phyloP scores from a whole-genome alignment of 768 basidiomycete species.

The Russula lepida region DNA sequence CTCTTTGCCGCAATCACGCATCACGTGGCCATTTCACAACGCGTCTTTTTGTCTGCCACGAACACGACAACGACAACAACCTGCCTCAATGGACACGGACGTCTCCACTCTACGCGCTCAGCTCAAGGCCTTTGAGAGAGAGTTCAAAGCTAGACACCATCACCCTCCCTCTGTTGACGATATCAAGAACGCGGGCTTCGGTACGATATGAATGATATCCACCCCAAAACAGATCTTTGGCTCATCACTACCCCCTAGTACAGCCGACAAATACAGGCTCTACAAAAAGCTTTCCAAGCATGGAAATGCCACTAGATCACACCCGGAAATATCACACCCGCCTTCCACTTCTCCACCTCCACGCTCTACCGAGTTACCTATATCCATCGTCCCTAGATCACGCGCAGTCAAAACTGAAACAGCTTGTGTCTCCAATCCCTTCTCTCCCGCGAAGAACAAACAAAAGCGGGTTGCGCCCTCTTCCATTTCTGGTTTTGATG shows the following conservation, averaged over 20 bases:
- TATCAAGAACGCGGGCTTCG: conserved; percentile 56
- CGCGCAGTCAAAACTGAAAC: conserved; percentile 46
- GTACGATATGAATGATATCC: conserved; percentile 33
- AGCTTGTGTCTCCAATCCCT: conserved; percentile 59
- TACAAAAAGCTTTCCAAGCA: conserved; percentile 69
- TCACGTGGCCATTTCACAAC: conserved; percentile 8
- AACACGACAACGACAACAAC: neutral
- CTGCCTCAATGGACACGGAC: conserved; percentile 27
- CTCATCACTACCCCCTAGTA: conserved; percentile 19
- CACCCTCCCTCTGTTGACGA: conserved; percentile 61
- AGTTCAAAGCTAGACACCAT: conserved; percentile 48
- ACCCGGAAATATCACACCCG: conserved; percentile 32
- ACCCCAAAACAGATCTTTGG: conserved; percentile 8
- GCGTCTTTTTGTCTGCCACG: conserved; percentile 8
- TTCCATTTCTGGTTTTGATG: conserved; percentile 29
- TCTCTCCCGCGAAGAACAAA: conserved; percentile 68
- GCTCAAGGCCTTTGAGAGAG: conserved; percentile 72
- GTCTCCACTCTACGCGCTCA: conserved; percentile 48
- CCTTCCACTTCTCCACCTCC: conserved; percentile 33
- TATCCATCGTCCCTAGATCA: conserved; percentile 39
- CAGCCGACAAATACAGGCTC: conserved; percentile 72
- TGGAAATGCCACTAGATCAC: conserved; percentile 28
- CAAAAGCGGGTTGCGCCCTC: conserved; percentile 24
- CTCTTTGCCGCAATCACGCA: neutral
- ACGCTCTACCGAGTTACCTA: conserved; percentile 26